Evolutionary conservation across 306 rosid genomes (phyloP).

Genomic region (Corylus americana): DNA sequence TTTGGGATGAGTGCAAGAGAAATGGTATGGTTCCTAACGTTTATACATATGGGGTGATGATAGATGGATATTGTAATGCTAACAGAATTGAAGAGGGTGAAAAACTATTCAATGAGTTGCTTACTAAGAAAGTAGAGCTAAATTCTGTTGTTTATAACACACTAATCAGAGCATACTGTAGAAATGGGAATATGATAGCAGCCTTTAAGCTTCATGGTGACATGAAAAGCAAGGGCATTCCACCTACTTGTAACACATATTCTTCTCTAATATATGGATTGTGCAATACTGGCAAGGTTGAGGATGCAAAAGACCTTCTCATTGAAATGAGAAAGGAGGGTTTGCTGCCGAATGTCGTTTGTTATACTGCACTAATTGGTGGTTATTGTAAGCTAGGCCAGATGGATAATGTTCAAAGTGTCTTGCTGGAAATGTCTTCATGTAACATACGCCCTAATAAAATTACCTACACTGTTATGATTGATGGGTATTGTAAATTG

Average conservation of each 20-base stretch:
- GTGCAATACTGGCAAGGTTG: conserved; percentile 54
- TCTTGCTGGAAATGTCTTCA: conserved; percentile 53
- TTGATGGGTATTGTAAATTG: conserved; percentile 66
- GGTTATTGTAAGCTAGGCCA: conserved; percentile 74
- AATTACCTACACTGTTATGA: conserved; percentile 71
- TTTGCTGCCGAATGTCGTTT: conserved; percentile 56
- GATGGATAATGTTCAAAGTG: conserved; percentile 49
- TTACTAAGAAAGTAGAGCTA: conserved; percentile 50
- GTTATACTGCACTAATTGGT: conserved; percentile 70
- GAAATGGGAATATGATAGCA: conserved; percentile 43
- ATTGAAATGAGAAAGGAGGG: conserved; percentile 63
- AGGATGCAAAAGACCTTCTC: conserved; percentile 54
- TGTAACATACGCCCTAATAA: conserved; percentile 53
- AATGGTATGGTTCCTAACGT: conserved; percentile 56
- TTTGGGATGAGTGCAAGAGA: conserved; percentile 53
- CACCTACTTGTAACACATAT: conserved; percentile 53
- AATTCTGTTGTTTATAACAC: conserved; percentile 61
- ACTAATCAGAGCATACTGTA: conserved; percentile 55
- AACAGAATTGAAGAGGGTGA: conserved; percentile 56
- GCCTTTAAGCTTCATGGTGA: conserved; percentile 56
- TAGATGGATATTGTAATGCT: conserved; percentile 62
- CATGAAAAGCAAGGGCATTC: conserved; percentile 59
- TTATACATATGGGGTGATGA: conserved; percentile 62
- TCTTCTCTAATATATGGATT: conserved; percentile 76
- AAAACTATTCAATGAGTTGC: conserved; percentile 50